Evolutionary conservation across 176 grass and related monocot species (phyloP), one percentile per base, ranked within the genome.

Genomic region (Secale cereale): DNA sequence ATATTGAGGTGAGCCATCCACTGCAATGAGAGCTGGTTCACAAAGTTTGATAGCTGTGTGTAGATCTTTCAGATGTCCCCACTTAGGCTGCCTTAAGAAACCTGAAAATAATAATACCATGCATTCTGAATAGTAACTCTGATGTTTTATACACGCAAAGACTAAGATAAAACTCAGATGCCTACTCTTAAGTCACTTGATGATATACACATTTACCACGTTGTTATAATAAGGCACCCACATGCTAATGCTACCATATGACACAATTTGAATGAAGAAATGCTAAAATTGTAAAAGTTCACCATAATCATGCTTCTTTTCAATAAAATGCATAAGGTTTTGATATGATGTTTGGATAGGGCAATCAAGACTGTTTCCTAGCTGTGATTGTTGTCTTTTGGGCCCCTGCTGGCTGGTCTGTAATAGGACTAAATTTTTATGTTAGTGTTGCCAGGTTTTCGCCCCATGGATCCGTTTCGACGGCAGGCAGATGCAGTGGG

Each of bases 41-140:
- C 96, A 98, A 71, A 98, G 91, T 85, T 92, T 98, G 75, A 98
- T 95, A 62, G 91, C 87, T 81, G 82, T 68, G 77, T 98, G 96
- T 73, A 98, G 85, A 86, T 95, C 96, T 83, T 91, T 93, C 66
- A 98, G 77, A 88, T 98, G 93, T 45, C 96, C 93, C 93, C 93
- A 98, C 78, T 95, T 98, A 83, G 96, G 96, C 78, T 98, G 91
- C 39, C 80, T 91, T 81, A 98, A 85, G 65, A 98, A 82, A 82
- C 95, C 95, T 98, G 87, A 84, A 76, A 74, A 85, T 81, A 68
- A 76, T 22, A 77, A 77, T 81, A 65, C 65, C 28, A 75, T 81
- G 61, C 20, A 85, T 59, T 32, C 62, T 76, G 36, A 29, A 48
- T 13, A 25, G 22, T 48, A 31, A 72, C 39, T 86, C 29, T 61